Evolutionary conservation across 202 grass and related monocot species (phyloP), one percentile per base, ranked within the genome.

Genomic region (Digitaria exilis): DNA sequence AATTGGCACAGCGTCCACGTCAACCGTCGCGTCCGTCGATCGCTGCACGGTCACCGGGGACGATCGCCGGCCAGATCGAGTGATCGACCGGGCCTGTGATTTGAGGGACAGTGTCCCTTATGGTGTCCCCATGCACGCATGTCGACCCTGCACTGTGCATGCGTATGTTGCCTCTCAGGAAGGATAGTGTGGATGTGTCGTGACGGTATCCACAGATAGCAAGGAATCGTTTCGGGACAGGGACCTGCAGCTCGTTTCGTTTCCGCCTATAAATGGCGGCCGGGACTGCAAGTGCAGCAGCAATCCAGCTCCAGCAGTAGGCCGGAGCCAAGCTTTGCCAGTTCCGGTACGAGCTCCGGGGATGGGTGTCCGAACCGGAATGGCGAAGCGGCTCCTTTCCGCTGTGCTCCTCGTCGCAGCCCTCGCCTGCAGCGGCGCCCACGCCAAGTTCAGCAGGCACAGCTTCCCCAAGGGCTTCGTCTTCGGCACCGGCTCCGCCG

Each of bases 401-500:
- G 49, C 31, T 6, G 57, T 78, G 44, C 18, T 92, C 17, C 56
- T 79, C 12, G 43, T 77, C 10, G 46, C 61, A 0, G 84, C 87
- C 6, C 48, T 87, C 2, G 58, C 61, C 5, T 45, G 75, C 72
- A 44, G 30, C 54, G 59, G 55, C 52, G 73, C 30, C 2, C 34
- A 80, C 57, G 75, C 75, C 4, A 6, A 45, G 28, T 73, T 96
- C 81, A 69, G 24, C 76, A 51, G 90, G 76, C 58, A 68, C 17
- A 85, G 84, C 77, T 96, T 96, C 71, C 94, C 94, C 1, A 11
- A 69, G 5, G 88, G 60, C 0, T 93, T 96, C 81, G 17, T 93
- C 64, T 96, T 96, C 43, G 88, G 94, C 65, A 85, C 88, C 22
- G 88, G 86, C 49, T 93, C 94, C n/a, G 82, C 90, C 0, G 56